Evolutionary conservation across 2,329 filamentous ascomycete species (phyloP), one percentile per base, ranked within the genome.

Genomic region (Aspergillus unguis): DNA sequence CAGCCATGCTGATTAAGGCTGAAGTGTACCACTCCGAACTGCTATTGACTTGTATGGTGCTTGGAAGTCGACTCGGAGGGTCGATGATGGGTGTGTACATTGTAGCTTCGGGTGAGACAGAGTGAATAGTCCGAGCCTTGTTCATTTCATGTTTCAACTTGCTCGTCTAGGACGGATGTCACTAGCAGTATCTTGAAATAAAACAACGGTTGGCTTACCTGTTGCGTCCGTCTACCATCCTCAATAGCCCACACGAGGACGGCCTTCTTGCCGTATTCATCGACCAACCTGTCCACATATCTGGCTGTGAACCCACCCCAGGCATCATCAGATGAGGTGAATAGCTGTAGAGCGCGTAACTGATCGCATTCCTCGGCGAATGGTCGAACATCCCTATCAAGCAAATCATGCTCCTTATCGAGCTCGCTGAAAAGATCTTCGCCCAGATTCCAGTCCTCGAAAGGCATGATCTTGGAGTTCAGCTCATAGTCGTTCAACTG

Each of bases 351-450:
- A 0, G 87, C 92, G 71, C 96, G 92, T 74, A 97, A 80, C 50
- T 90, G 85, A 70, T 99, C 94, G 59, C 91, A 94, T 72, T 97
- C 94, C 73, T 99, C 94, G 2, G 86, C 83, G 67, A 96, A 96
- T 0, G 85, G 85, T 35, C 94, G 80, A 59, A 96, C 76, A 68
- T 99, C 92, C n/a, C 92, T 83, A 67, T 99, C 94, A 3, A 96
- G 76, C 4, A 97, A 71, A 62, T 96, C 92, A 60, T 92, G 84
- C 63, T 95, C 90, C 64, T 82, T 85, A 68, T 92, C 87, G 6
- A 92, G 76, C 3, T 79, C 78, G 23, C 76, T 74, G 60, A 92
- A 96, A 5, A 96, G 79, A 42, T 92, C 87, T 59, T 86, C 84
- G 8, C 91, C 91, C 50, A 82, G 77, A 29, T 74, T 71, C 83